These are phyloP conservation scores for Diaporthe australafricana DNA, from an alignment of 2,329 filamentous ascomycete species.

Conservation along the genomic window DNA sequence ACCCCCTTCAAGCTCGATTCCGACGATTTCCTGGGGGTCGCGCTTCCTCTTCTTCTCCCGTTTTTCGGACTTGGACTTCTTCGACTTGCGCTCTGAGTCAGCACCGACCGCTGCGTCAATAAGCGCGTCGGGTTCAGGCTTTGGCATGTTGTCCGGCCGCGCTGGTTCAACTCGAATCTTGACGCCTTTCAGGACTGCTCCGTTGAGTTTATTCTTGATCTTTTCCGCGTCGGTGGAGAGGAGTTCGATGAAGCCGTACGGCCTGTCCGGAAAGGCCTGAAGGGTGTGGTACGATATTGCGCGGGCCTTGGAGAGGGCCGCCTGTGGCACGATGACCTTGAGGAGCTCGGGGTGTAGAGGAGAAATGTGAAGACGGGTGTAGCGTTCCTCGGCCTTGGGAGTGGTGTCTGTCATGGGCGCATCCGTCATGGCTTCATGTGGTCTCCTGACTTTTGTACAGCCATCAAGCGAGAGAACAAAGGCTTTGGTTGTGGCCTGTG, in stretches of 20 bases:
- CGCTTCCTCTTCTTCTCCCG: conserved; percentile 53
- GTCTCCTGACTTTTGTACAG: background rate
- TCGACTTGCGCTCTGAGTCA: conserved; percentile 37
- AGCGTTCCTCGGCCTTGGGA: conserved; percentile 39
- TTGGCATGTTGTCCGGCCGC: conserved; percentile 67
- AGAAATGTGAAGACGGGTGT: conserved; percentile 83
- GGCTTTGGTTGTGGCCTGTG: background rate
- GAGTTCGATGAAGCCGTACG: conserved; percentile 90
- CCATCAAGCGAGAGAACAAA: background rate
- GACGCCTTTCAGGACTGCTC: conserved; percentile 82
- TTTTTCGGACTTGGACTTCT: conserved; percentile 52
- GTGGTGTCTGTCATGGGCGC: background rate
- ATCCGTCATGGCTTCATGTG: conserved; percentile 33
- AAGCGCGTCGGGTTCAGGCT: conserved; percentile 47
- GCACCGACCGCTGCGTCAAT: conserved; percentile 37
- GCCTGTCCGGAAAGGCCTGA: conserved; percentile 88
- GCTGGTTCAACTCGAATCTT: conserved; percentile 91
- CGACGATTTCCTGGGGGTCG: conserved; percentile 65
- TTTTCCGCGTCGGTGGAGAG: conserved; percentile 87
- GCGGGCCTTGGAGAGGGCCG: conserved; percentile 73
- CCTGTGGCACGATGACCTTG: conserved; percentile 76
- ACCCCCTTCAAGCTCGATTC: conserved; percentile 77
- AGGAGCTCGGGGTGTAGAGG: conserved; percentile 84
- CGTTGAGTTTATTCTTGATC: conserved; percentile 90
- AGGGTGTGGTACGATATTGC: conserved; percentile 91